Percentiles rank a stretch among this genome's conserved stretches.
These are phyloP conservation scores for Phaeophleospora eucalypticola DNA, from an alignment of 2,329 filamentous ascomycete species.

Conservation along the genomic window DNA sequence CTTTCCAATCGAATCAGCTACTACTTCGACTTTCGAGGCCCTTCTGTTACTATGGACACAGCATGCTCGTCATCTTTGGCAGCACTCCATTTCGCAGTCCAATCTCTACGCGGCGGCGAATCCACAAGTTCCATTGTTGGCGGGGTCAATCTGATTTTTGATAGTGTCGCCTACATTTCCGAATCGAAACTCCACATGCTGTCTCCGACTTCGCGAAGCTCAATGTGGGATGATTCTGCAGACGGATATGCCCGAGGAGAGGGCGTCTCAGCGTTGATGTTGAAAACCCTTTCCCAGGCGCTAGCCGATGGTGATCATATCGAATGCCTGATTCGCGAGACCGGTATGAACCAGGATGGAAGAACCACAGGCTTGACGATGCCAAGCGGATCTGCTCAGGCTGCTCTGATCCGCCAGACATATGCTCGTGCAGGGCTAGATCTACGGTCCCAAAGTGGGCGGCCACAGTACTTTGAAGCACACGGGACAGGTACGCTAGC, in stretches of 20 bases:
- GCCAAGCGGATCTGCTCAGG: constrained; percentile 36
- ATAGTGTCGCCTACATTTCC: constrained; percentile 10
- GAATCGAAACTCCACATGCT: constrained; percentile 21
- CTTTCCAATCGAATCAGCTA: constrained; percentile 25
- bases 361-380: constrained; percentile 35
- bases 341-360: constrained; percentile 37
- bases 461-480: constrained; percentile 20
- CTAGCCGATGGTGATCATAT: constrained; percentile 45
- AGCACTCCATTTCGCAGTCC: constrained; percentile 33
- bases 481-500: constrained; percentile 35
- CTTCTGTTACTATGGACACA: constrained; percentile 36
- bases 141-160: constrained; percentile 29
- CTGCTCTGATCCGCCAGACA: constrained; percentile 31
- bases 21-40: constrained; percentile 23
- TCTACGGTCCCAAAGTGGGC: constrained; percentile 7
- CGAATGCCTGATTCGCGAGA: constrained; percentile 35
- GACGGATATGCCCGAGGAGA: constrained; percentile 52
- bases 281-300: constrained; percentile 50
- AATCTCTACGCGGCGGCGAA: constrained; percentile 30
- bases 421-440: constrained; percentile 33
- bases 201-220: constrained; percentile 26
- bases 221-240: constrained; percentile 37
- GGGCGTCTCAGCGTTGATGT: constrained; percentile 46
- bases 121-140: constrained; percentile 17
- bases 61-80: constrained; percentile 44